Conservation (phyloP, 805 yeast genomes). For the Lipomyces yamadae region DNA sequence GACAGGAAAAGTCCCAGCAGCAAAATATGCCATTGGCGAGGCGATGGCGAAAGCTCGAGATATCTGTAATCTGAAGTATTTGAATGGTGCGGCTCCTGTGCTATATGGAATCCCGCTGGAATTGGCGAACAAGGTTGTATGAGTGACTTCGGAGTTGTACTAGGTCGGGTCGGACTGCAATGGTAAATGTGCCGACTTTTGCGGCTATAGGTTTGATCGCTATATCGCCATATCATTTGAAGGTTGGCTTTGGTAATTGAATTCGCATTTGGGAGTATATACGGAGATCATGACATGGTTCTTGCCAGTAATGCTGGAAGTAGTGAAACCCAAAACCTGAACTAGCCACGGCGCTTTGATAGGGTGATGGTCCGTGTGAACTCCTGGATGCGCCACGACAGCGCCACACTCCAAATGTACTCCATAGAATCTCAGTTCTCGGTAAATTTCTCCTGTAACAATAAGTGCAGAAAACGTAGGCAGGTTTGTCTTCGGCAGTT, state of each 20-base stretch:
- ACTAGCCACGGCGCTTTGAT: no score
- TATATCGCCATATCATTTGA: background rate
- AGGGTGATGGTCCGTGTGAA: background rate
- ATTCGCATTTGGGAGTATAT: background rate
- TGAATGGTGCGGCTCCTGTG: conserved; percentile 94
- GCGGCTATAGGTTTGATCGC: no score
- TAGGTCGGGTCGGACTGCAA: background rate
- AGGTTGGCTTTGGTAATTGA: background rate
- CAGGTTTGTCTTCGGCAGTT: background rate
- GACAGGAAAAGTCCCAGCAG: conserved; percentile 37
- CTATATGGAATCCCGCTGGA: conserved; percentile 79
- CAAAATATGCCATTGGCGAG: conserved; percentile 49
- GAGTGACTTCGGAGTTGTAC: background rate
- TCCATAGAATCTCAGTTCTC: no score
- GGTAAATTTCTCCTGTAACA: no score
- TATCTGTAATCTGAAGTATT: conserved; percentile 67
- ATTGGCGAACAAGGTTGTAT: background rate
- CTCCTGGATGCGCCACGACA: no score
- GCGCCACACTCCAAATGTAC: no score
- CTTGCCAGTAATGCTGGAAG: background rate
- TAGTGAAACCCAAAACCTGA: background rate
- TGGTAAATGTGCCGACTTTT: no score
- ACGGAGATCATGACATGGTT: background rate
- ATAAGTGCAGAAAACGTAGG: no score
- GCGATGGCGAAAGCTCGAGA: conserved; percentile 70